These are phyloP conservation scores for Phaeosphaeria sp. DNA, from an alignment of 2,329 filamentous ascomycete species.

Conservation along the genomic window DNA sequence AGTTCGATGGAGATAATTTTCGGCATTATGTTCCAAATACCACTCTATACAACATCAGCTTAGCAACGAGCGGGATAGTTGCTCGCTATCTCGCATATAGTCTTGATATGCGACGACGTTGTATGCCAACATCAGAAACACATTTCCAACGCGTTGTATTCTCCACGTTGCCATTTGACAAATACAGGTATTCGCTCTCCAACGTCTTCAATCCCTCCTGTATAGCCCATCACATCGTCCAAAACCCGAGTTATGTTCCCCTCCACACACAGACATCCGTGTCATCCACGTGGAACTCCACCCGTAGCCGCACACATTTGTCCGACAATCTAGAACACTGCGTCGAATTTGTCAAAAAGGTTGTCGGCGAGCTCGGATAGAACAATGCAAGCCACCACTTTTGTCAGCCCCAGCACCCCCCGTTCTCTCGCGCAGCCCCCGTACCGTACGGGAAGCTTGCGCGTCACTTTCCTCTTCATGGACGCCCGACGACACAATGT, in stretches of 20 bases:
- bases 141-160: neutral
- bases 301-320: too few species aligned
- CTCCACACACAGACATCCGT: neutral
- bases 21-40: neutral
- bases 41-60: neutral
- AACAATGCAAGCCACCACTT: neutral
- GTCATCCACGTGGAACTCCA: neutral
- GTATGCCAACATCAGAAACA: neutral
- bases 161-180: neutral
- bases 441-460: neutral
- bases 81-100: neutral
- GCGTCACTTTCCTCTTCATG: neutral
- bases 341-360: neutral
- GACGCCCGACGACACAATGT: too few species aligned
- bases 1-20: neutral
- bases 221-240: neutral
- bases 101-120: neutral
- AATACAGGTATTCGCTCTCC: neutral
- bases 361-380: neutral
- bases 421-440: too few species aligned
- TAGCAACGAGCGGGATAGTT: neutral
- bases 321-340: neutral
- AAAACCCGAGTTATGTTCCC: neutral
- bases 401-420: too few species aligned
- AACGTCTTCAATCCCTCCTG: neutral